Percentiles rank a stretch among this genome's conserved stretches.
phyloP scores from a whole-genome alignment of 164 flowering plant species.

The Dillenia turbinata region DNA sequence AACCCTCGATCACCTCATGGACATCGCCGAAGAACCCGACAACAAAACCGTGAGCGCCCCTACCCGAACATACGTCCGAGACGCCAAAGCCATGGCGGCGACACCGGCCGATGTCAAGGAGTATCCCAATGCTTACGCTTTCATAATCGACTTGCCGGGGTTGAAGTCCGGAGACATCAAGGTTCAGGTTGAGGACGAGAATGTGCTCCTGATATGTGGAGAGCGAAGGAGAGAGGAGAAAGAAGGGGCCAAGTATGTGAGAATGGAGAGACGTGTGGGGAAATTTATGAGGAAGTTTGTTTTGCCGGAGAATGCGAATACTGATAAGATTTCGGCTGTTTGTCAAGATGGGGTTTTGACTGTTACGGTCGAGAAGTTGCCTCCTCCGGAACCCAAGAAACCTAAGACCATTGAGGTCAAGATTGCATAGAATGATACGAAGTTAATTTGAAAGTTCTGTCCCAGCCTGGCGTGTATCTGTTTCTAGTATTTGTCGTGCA shows the following conservation, averaged over 20 bases:
- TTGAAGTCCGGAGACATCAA: constrained; percentile 25
- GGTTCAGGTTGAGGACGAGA: constrained; percentile 30
- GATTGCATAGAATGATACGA: constrained; percentile 3
- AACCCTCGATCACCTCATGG: constrained; percentile 12
- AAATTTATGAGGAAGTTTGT: constrained; percentile 18
- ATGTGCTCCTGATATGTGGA: constrained; percentile 15
- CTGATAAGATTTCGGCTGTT: constrained; percentile 13
- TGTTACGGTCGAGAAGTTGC: constrained; percentile 21
- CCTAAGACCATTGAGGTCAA: constrained; percentile 22
- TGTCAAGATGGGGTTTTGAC: constrained; percentile 21
- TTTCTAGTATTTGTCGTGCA: too few relatives aligned
- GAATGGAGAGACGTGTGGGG: constrained; percentile 13
- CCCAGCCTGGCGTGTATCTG: too few relatives aligned
- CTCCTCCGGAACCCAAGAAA: constrained; percentile 25
- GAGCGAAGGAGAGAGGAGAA: constrained; percentile 17
- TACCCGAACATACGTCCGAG: constrained; percentile 15
- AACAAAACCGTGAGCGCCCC: constrained; percentile 14
- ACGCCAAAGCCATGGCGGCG: constrained; percentile 24
- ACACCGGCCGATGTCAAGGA: constrained; percentile 27
- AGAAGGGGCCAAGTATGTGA: constrained; percentile 19
- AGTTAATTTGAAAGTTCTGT: too few relatives aligned
- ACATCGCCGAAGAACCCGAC: constrained; percentile 10
- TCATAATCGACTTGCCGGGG: constrained; percentile 36
- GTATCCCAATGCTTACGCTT: constrained; percentile 18
- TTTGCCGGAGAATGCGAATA: constrained; percentile 16